These are phyloP conservation scores for Calocybe cyanea DNA, from an alignment of 768 basidiomycete genomes.

Conservation along the genomic window DNA sequence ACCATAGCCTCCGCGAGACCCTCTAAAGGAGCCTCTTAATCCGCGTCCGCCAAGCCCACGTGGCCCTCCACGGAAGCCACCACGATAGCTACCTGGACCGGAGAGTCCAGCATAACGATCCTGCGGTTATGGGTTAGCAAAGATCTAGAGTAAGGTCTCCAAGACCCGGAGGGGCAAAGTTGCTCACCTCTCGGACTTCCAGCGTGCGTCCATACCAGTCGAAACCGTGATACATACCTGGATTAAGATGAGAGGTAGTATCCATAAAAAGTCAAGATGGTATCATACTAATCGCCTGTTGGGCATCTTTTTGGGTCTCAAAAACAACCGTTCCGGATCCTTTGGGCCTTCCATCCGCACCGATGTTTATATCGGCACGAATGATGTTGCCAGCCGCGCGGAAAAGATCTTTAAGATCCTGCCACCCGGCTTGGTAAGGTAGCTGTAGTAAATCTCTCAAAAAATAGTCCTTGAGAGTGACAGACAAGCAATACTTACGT, in stretches of 20 bases:
- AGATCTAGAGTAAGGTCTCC: neutral
- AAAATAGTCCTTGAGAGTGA: neutral
- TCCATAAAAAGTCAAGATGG: neutral
- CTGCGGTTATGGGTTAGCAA: constrained; percentile 27
- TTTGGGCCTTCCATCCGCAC: constrained; percentile 88
- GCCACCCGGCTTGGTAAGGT: constrained; percentile 98
- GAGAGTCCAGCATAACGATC: constrained; percentile 88
- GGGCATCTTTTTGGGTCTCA: constrained; percentile 85
- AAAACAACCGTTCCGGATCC: constrained; percentile 98
- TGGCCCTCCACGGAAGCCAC: constrained; percentile 41
- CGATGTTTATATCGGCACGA: constrained; percentile 93
- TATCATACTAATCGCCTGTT: constrained; percentile 82
- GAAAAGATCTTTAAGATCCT: constrained; percentile 97
- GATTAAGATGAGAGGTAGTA: constrained; percentile 5
- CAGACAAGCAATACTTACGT: constrained; percentile 52
- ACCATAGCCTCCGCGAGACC: constrained; percentile 51
- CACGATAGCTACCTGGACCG: constrained; percentile 62
- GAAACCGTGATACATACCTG: constrained; percentile 95
- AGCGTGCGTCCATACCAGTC: constrained; percentile 96
- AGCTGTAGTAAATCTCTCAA: constrained; percentile 43
- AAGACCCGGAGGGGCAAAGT: neutral
- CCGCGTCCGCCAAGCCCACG: constrained; percentile 35
- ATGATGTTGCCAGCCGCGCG: constrained; percentile 93
- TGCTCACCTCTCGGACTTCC: constrained; percentile 87
- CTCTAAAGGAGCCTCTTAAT: constrained; percentile 40